Conservation (phyloP, 2,329 filamentous ascomycete species). For the Fusarium siculi region DNA sequence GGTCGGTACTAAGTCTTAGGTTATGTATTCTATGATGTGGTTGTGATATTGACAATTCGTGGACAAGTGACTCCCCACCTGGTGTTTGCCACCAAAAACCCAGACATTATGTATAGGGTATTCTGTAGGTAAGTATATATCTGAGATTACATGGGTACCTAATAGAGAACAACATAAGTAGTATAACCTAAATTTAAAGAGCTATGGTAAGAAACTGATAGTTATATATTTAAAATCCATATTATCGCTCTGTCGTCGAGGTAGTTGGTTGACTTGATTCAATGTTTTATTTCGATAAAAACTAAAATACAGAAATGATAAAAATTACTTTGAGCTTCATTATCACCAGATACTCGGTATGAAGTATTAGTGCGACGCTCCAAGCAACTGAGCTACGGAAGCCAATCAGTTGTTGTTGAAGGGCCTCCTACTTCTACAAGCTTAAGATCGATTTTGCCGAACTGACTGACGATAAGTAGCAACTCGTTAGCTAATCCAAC, state of each 20-base stretch:
- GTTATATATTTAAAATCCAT: too few species aligned
- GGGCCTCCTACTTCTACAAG: fast-evolving
- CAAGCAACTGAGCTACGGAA: conserved; percentile 47
- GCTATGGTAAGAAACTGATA: too few species aligned
- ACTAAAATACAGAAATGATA: too few species aligned
- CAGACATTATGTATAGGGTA: too few species aligned
- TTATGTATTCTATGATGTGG: not conserved
- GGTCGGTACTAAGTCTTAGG: not conserved
- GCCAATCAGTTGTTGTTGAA: conserved; percentile 33
- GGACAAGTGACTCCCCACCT: not conserved
- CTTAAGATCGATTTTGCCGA: not conserved
- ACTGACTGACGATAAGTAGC: not conserved
- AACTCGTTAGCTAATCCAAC: conserved; percentile 1
- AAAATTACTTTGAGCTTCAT: too few species aligned
- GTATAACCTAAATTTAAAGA: too few species aligned
- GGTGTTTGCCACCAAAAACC: not conserved
- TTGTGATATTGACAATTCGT: not conserved
- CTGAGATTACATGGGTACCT: too few species aligned
- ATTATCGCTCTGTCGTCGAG: too few species aligned
- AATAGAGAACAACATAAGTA: too few species aligned
- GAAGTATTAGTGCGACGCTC: conserved; percentile 46
- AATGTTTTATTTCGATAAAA: too few species aligned
- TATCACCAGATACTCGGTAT: conserved; percentile 30
- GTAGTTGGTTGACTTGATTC: too few species aligned
- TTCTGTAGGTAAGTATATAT: too few species aligned